These are phyloP conservation scores for Rhododendron simsii DNA, from an alignment of 148 eudicot species.

Conservation along the genomic window DNA sequence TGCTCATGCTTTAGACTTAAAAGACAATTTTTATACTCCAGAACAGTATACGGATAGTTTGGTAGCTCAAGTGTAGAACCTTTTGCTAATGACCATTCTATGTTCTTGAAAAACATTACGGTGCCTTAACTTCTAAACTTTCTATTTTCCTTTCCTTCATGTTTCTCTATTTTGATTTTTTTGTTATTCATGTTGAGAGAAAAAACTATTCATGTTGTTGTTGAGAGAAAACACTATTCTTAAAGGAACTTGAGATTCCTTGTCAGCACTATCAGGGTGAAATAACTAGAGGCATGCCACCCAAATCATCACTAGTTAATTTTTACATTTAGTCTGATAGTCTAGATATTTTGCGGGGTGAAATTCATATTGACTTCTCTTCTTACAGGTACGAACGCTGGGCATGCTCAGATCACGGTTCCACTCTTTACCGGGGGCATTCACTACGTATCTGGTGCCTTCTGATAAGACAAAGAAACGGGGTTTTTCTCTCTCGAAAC, in stretches of 20 bases:
- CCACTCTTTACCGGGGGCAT: conserved; percentile 54
- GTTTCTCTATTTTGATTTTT: not conserved
- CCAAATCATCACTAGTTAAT: not conserved
- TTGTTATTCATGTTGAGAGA: not conserved
- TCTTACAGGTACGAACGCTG: conserved; percentile 51
- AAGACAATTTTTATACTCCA: not conserved
- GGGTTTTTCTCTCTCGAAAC: conserved; percentile 60
- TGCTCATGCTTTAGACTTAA: not conserved
- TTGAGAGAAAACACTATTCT: not conserved
- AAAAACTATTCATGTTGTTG: not conserved
- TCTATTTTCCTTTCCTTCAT: not conserved
- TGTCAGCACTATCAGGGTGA: not conserved
- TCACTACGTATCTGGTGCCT: conserved; percentile 46
- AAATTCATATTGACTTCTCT: conserved; percentile 16
- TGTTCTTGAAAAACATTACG: not conserved
- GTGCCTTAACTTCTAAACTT: not conserved
- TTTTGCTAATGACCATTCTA: not conserved
- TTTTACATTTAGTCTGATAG: not conserved
- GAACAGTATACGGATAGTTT: not conserved
- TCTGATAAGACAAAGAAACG: conserved; percentile 33
- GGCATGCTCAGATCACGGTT: conserved; percentile 57
- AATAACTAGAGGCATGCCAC: not conserved
- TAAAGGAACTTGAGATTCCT: not conserved
- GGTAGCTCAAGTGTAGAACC: not conserved
- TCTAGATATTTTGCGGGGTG: not conserved